Percentiles rank a stretch among this genome's conserved stretches.
Conservation (phyloP, 768 basidiomycete species). For the Mycena rosella region DNA sequence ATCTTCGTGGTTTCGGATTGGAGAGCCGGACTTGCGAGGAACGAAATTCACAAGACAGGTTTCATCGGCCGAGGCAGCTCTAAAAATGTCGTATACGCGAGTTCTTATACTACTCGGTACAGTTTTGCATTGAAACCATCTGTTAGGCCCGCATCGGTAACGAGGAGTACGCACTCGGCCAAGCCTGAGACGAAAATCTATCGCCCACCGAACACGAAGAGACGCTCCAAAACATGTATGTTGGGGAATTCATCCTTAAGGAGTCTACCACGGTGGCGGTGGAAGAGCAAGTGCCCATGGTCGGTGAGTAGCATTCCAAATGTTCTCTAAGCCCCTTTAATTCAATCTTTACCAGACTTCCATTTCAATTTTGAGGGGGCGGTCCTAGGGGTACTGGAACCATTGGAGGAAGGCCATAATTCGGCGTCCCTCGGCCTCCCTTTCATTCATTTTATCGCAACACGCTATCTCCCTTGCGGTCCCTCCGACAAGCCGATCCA, state of each 20-base stretch:
- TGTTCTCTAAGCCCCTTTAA: not conserved
- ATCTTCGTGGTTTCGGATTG: conserved; percentile 21
- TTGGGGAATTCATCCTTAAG: conserved; percentile 29
- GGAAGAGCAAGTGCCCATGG: not conserved
- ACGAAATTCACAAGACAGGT: conserved; percentile 16
- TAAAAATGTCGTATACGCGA: conserved; percentile 36
- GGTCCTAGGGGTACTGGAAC: conserved; percentile 27
- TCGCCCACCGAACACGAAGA: not conserved
- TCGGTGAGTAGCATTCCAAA: not conserved
- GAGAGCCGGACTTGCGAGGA: not conserved
- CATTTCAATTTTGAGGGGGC: conserved; percentile 32
- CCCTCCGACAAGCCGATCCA: conserved; percentile 26
- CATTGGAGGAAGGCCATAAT: conserved; percentile 14
- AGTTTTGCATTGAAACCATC: too few relatives aligned
- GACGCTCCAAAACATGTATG: conserved; percentile 30
- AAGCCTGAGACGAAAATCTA: conserved; percentile 10
- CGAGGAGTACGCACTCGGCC: conserved; percentile 38
- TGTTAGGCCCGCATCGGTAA: conserved; percentile 30
- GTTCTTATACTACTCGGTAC: not conserved
- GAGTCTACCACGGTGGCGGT: conserved; percentile 18
- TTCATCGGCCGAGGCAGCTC: conserved; percentile 34
- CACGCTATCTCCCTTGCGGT: conserved; percentile 34
- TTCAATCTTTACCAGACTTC: conserved; percentile 21
- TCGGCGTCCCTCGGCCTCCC: conserved; percentile 9
- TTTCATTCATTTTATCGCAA: conserved; percentile 38